Percentiles rank a stretch among this genome's conserved stretches.
Conservation (phyloP, 257 asterid species). For the Solanum neorickii region DNA sequence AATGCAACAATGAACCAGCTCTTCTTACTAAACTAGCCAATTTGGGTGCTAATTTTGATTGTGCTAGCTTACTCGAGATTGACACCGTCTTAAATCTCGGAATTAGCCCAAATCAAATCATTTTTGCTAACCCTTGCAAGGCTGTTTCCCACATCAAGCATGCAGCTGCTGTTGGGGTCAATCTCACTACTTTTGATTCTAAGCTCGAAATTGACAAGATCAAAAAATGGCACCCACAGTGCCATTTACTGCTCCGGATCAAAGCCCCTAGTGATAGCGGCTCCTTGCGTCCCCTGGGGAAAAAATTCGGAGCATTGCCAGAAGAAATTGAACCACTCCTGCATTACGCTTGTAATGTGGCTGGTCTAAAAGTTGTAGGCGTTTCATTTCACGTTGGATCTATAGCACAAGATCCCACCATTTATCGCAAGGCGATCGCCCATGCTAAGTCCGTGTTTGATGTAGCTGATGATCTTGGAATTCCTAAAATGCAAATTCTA, state of each 20-base stretch:
- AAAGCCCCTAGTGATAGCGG: not conserved
- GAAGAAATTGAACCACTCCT: not conserved
- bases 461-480: not conserved
- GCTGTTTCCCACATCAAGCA: not conserved
- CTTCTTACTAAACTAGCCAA: not conserved
- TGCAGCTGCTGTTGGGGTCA: not conserved
- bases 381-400: constrained; percentile 4
- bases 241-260: not conserved
- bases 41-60: constrained; percentile 3
- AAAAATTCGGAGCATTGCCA: not conserved
- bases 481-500: not conserved
- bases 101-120: not conserved
- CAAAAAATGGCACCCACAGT: not conserved
- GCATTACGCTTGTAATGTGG: not conserved
- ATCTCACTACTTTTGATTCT: constrained; percentile 3
- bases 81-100: not conserved
- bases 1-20: not conserved
- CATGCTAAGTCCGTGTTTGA: not conserved
- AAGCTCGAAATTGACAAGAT: not conserved
- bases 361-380: not conserved
- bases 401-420: not conserved
- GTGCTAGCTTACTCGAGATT: constrained; percentile 2
- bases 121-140: constrained; percentile 2
- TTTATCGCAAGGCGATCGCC: not conserved
- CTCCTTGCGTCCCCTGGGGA: not conserved